These are phyloP conservation scores for Anisogramma anomala DNA, from an alignment of 2,329 filamentous ascomycete species.

Conservation along the genomic window DNA sequence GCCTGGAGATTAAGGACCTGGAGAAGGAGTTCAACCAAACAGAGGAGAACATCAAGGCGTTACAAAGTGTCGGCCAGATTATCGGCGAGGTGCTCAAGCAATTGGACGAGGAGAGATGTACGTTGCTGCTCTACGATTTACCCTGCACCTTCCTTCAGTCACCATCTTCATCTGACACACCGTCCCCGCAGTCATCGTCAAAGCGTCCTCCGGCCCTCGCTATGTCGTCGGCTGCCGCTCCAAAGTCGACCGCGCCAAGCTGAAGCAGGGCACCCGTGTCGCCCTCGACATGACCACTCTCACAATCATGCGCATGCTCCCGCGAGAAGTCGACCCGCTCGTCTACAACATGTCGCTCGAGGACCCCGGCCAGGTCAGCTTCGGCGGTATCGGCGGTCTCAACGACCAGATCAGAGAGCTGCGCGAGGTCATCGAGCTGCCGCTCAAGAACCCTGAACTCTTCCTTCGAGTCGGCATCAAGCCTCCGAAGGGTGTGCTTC, in stretches of 20 bases:
- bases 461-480: slow-evolving; percentile 97
- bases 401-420: slow-evolving; percentile 98
- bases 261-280: slow-evolving; percentile 96
- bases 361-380: slow-evolving; percentile 94
- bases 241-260: slow-evolving; percentile 92
- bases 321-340: slow-evolving; percentile 92
- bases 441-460: slow-evolving; percentile 95
- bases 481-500: slow-evolving; percentile 89
- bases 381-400: slow-evolving; percentile 90
- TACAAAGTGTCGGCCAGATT: slow-evolving; percentile 98
- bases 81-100: slow-evolving; percentile 99
- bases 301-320: slow-evolving; percentile 99
- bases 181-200: slow-evolving; percentile 69
- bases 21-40: slow-evolving; percentile 94
- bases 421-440: slow-evolving; percentile 93
- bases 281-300: slow-evolving; percentile 98
- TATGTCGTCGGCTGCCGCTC: slow-evolving; percentile 98
- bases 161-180: slow-evolving; percentile 14
- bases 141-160: neutral
- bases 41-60: slow-evolving; percentile 97
- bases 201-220: slow-evolving; percentile 90
- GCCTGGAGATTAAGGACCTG: slow-evolving; percentile 89
- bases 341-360: slow-evolving; percentile 99
- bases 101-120: slow-evolving; percentile 96
- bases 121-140: slow-evolving; percentile 26